Conservation (phyloP, 441 rosid species). For the Daphne laureola region DNA sequence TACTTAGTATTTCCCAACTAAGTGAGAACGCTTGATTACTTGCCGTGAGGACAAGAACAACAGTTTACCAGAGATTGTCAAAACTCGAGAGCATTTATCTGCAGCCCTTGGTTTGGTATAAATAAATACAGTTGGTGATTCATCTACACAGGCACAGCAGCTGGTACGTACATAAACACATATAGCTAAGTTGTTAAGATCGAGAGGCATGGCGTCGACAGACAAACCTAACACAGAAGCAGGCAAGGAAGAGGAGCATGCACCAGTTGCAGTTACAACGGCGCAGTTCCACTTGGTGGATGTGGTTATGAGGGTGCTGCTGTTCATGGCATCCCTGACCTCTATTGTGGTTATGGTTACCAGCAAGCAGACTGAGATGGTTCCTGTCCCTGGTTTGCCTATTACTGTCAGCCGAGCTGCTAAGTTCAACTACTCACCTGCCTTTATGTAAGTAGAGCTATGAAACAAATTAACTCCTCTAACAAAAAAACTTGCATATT, state of each 20-base stretch:
- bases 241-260: constrained; percentile 17
- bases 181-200: not conserved
- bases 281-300: constrained; percentile 23
- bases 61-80: constrained; percentile 1
- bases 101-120: not conserved
- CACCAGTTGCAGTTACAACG: constrained; percentile 8
- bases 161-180: not conserved
- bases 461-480: no score
- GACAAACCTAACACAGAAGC: constrained; percentile 32
- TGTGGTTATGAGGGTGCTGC: constrained; percentile 37
- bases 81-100: not conserved
- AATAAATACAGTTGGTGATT: not conserved
- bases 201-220: constrained; percentile 37
- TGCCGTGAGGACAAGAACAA: constrained; percentile 13
- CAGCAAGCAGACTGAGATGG: constrained; percentile 40
- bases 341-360: constrained; percentile 53
- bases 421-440: constrained; percentile 64
- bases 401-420: constrained; percentile 20
- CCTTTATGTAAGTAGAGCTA: constrained; percentile 47
- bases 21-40: not conserved
- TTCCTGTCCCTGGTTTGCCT: constrained; percentile 17
- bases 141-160: not conserved
- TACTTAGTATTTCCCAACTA: not conserved
- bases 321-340: constrained; percentile 44
- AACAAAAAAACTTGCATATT: no score